Conservation (phyloP, 257 asterid genomes). For the Apocynum venetum region DNA sequence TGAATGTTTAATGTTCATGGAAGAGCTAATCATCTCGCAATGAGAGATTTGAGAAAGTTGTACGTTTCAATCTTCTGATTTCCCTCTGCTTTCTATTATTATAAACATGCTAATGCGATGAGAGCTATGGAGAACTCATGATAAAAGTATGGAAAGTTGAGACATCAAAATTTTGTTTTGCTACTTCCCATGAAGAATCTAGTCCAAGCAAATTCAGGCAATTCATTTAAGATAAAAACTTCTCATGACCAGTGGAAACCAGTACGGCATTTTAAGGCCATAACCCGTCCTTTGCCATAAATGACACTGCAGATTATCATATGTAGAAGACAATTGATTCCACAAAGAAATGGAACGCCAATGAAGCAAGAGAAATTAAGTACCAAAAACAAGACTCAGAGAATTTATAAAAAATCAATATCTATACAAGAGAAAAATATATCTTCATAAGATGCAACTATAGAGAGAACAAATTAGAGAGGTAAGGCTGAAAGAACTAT, state of each 20-base stretch:
- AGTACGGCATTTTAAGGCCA: background rate
- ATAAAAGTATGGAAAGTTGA: background rate
- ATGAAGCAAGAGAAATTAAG: background rate
- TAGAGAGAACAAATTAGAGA: no score
- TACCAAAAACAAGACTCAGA: background rate
- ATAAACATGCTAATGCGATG: background rate
- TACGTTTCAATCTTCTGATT: background rate
- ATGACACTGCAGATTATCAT: background rate
- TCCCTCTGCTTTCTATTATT: background rate
- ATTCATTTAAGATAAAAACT: background rate
- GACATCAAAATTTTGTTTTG: background rate
- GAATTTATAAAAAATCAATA: background rate
- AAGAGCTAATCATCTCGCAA: background rate
- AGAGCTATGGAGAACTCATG: background rate
- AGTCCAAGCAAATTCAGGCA: background rate
- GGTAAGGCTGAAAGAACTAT: no score
- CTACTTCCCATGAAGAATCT: background rate
- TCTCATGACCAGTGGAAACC: background rate
- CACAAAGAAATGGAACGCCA: background rate
- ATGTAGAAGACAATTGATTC: background rate
- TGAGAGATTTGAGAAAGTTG: background rate
- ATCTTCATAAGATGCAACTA: background rate
- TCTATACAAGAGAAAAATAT: background rate
- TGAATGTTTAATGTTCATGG: background rate
- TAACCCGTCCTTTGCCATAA: background rate